These are phyloP conservation scores for Ambrosiella cleistominuta DNA, from an alignment of 2,329 filamentous ascomycete species.

Conservation along the genomic window DNA sequence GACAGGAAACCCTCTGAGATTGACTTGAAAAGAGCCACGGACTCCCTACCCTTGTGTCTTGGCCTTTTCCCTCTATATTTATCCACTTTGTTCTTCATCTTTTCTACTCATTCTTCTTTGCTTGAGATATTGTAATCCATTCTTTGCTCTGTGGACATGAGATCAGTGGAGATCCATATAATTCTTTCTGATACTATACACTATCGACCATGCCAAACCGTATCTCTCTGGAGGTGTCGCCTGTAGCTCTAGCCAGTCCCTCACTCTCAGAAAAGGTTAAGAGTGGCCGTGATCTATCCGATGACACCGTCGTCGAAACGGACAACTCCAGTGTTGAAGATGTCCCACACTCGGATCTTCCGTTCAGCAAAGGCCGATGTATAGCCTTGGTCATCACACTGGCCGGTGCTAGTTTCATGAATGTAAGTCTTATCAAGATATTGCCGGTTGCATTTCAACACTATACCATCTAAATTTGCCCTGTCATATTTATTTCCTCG, in stretches of 20 bases:
- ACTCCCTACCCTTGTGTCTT: neutral
- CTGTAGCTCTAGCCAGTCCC: neutral
- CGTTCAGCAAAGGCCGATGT: conserved; percentile 32
- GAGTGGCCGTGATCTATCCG: neutral
- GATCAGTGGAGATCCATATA: no score
- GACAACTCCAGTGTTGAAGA: conserved; percentile 1
- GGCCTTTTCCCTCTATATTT: neutral
- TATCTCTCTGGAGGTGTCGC: neutral
- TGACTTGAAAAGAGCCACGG: neutral
- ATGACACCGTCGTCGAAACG: conserved; percentile 5
- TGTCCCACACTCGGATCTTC: conserved; percentile 14
- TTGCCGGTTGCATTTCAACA: neutral
- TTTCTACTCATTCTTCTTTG: neutral
- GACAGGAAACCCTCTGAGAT: neutral
- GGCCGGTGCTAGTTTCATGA: conserved; percentile 38
- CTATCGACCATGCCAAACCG: neutral
- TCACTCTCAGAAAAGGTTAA: neutral
- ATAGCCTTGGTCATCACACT: conserved; percentile 37
- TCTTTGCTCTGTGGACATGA: neutral
- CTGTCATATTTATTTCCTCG: no score
- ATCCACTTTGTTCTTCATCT: neutral
- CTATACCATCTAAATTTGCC: neutral
- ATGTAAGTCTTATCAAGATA: conserved; percentile 21
- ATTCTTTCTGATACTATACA: neutral
- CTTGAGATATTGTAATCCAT: neutral